Evolutionary conservation across 164 flowering plant species (phyloP).

Genomic region (Buxus sempervirens): DNA sequence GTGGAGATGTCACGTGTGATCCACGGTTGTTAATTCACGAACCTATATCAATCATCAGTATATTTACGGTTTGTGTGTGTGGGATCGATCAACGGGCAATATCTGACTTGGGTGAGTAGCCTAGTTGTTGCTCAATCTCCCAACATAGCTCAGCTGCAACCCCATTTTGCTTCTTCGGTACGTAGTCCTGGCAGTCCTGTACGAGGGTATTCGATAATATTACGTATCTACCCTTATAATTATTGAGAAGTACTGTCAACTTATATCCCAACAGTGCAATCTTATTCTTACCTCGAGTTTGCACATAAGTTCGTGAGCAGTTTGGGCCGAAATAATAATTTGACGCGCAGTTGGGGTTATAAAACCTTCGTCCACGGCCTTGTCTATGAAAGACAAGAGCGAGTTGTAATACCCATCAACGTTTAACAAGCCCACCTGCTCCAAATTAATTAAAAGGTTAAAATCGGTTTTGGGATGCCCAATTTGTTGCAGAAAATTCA

Average conservation of each 20-base stretch:
- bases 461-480: too few relatives aligned
- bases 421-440: constrained; percentile 72
- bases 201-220: not conserved
- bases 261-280: not conserved
- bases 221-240: not conserved
- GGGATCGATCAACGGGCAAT: constrained; percentile 52
- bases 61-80: too few relatives aligned
- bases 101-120: constrained; percentile 40
- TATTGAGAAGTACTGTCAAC: not conserved
- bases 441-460: not conserved
- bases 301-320: constrained; percentile 62
- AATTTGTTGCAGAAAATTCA: too few relatives aligned
- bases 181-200: constrained; percentile 57
- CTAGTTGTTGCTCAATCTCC: constrained; percentile 75
- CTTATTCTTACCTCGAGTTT: constrained; percentile 78
- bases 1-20: too few relatives aligned
- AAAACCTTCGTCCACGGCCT: constrained; percentile 84
- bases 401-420: constrained; percentile 88
- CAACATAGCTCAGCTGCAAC: constrained; percentile 62
- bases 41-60: too few relatives aligned
- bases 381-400: constrained; percentile 68
- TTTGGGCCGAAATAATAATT: constrained; percentile 70
- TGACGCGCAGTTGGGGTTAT: constrained; percentile 63
- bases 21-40: too few relatives aligned
- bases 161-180: constrained; percentile 47